Conservation (phyloP, 2,329 filamentous ascomycete genomes). For the Pseudogymnoascus sp. region DNA sequence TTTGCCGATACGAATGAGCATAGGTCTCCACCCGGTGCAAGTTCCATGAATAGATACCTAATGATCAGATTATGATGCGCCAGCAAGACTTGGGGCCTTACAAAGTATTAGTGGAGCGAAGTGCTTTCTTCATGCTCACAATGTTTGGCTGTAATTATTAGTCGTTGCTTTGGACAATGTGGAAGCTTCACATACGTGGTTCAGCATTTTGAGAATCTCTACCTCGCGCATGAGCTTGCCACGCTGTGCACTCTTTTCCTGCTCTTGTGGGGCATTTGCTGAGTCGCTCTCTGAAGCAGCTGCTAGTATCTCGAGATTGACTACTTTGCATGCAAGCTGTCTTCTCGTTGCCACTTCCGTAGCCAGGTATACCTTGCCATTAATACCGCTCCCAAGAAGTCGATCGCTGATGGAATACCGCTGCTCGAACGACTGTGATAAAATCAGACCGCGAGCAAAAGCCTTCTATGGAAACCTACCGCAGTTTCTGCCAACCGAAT, state of each 20-base stretch:
- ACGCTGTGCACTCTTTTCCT: slow-evolving; percentile 18
- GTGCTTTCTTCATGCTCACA: slow-evolving; percentile 43
- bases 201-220: slow-evolving; percentile 44
- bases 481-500: slow-evolving; percentile 30
- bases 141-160: slow-evolving; percentile 42
- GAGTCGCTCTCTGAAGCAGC: not conserved
- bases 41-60: slow-evolving; percentile 49
- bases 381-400: slow-evolving; percentile 45
- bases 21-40: slow-evolving; percentile 40
- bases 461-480: slow-evolving; percentile 23
- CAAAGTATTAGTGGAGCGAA: slow-evolving; percentile 40
- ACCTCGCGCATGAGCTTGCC: slow-evolving; percentile 40
- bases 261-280: not conserved
- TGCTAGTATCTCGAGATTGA: slow-evolving; percentile 37
- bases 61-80: slow-evolving; percentile 3
- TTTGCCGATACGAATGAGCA: slow-evolving; percentile 25
- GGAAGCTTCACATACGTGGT: slow-evolving; percentile 39
- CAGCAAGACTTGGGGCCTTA: slow-evolving; percentile 25
- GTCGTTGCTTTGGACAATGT: not conserved
- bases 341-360: slow-evolving; percentile 42
- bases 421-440: slow-evolving; percentile 36
- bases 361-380: slow-evolving; percentile 47
- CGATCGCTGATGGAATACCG: slow-evolving; percentile 42
- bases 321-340: slow-evolving; percentile 63
- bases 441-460: slow-evolving; percentile 5